A percentile compares a stretch with the other conserved stretches of the same genome.
These are phyloP conservation scores for Astragalus glycyphyllos DNA, from an alignment of 306 rosid genomes.

Conservation along the genomic window DNA sequence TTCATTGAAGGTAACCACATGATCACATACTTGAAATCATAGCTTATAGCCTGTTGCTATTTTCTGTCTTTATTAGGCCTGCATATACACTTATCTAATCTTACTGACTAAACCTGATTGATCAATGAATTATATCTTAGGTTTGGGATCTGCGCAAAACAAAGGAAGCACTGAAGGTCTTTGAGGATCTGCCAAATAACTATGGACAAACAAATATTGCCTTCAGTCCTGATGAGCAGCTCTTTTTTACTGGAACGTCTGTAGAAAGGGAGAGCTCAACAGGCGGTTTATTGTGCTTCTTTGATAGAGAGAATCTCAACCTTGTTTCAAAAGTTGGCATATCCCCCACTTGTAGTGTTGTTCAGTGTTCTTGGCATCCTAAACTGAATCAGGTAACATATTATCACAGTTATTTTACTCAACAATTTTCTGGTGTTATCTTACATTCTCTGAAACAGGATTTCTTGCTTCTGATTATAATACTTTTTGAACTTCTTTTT, in stretches of 20 bases:
- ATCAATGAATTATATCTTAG: slow-evolving; percentile 49
- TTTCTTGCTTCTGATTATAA: slow-evolving; percentile 36
- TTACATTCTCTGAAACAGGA: slow-evolving; percentile 29
- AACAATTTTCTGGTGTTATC: slow-evolving; percentile 27
- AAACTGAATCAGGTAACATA: slow-evolving; percentile 84
- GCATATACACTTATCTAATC: not conserved
- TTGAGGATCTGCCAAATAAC: slow-evolving; percentile 82
- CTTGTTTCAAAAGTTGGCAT: slow-evolving; percentile 91
- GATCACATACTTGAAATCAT: slow-evolving; percentile 13
- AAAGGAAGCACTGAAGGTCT: slow-evolving; percentile 74
- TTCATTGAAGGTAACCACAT: slow-evolving; percentile 72
- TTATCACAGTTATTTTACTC: slow-evolving; percentile 24
- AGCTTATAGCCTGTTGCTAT: slow-evolving; percentile 2
- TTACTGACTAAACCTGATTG: slow-evolving; percentile 35
- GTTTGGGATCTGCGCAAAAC: slow-evolving; percentile 95
- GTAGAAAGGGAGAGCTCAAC: slow-evolving; percentile 78
- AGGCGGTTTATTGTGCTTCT: slow-evolving; percentile 90
- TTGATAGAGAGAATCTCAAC: slow-evolving; percentile 74
- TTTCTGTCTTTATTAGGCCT: slow-evolving; percentile 27
- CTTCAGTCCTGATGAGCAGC: slow-evolving; percentile 91
- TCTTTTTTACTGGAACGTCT: slow-evolving; percentile 92
- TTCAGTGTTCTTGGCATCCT: slow-evolving; percentile 95
- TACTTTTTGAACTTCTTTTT: slow-evolving; percentile 34
- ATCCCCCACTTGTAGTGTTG: slow-evolving; percentile 85
- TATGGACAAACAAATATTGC: slow-evolving; percentile 91